Conservation (phyloP, 768 basidiomycete species). For the Rhodosporidiobolus odoratus region DNA sequence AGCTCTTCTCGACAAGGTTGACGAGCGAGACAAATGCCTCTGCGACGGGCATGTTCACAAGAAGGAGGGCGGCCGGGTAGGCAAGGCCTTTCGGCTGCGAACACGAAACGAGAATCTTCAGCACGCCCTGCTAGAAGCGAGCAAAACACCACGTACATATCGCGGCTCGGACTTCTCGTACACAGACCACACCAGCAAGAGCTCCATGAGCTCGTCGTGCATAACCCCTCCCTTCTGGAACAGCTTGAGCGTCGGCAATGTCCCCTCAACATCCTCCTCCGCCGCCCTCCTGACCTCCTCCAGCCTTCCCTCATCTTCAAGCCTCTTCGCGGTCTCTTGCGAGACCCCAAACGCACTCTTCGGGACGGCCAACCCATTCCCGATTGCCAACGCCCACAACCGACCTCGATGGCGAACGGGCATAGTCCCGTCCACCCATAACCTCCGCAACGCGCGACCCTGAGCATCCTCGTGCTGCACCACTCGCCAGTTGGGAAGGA, state of each 20-base stretch:
- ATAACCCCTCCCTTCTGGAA: constrained; percentile 70
- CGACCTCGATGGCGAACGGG: constrained; percentile 71
- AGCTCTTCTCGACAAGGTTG: constrained; percentile 78
- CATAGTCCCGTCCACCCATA: constrained; percentile 81
- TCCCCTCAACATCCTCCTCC: constrained; percentile 66
- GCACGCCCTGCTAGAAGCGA: background rate
- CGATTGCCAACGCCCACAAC: constrained; percentile 80
- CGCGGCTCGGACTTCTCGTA: constrained; percentile 76
- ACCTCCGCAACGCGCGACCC: constrained; percentile 43
- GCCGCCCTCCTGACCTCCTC: constrained; percentile 43
- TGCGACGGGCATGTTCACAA: constrained; percentile 73
- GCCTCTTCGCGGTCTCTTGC: constrained; percentile 56
- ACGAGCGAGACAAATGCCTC: constrained; percentile 72
- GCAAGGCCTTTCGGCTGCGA: constrained; percentile 41
- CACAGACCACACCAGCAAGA: constrained; percentile 83
- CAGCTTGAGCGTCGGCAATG: constrained; percentile 71
- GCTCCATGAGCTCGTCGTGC: constrained; percentile 72
- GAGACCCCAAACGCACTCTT: constrained; percentile 56
- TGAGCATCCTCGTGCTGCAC: constrained; percentile 48
- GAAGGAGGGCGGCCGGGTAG: constrained; percentile 71
- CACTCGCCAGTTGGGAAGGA: constrained; percentile 75
- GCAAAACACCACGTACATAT: constrained; percentile 52
- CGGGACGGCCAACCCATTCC: constrained; percentile 72
- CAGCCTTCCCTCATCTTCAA: constrained; percentile 54
- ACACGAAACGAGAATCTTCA: background rate